phyloP scores from a whole-genome alignment of 768 basidiomycete species.

The Pleurotus sapidus region DNA sequence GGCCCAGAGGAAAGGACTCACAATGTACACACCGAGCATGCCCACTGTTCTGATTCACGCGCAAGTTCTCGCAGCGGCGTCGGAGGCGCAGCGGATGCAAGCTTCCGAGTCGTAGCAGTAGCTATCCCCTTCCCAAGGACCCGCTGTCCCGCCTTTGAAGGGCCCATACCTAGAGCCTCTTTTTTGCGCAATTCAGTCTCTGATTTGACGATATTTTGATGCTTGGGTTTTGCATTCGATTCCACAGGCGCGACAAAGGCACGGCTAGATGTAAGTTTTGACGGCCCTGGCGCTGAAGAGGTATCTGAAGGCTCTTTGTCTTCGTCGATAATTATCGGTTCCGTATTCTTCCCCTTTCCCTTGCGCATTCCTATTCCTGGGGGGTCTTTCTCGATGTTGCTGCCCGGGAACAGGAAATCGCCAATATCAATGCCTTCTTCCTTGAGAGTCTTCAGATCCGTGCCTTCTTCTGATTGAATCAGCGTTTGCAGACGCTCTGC shows the following conservation, averaged over 20 bases:
- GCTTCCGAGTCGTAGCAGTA: too few relatives aligned
- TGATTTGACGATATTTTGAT: constrained; percentile 35
- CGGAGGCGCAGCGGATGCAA: too few relatives aligned
- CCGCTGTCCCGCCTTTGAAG: constrained; percentile 22
- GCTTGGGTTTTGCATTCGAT: constrained; percentile 14
- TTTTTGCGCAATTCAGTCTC: constrained; percentile 45
- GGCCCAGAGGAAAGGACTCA: constrained; percentile 27
- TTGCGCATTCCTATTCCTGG: neutral
- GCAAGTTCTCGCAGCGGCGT: too few relatives aligned
- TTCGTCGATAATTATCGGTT: constrained; percentile 11
- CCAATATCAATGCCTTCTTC: constrained; percentile 4
- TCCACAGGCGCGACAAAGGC: constrained; percentile 12
- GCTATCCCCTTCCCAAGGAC: constrained; percentile 15
- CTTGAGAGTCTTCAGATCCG: neutral
- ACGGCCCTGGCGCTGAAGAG: constrained; percentile 26
- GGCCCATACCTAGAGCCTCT: constrained; percentile 40
- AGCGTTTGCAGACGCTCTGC: constrained; percentile 8
- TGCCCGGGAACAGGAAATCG: constrained; percentile 2
- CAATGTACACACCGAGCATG: constrained; percentile 64
- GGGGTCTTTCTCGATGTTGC: neutral
- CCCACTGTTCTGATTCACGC: constrained; percentile 33
- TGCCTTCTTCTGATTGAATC: constrained; percentile 1
- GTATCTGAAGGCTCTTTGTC: constrained; percentile 34
- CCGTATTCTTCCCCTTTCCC: neutral
- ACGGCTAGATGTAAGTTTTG: constrained; percentile 8